Percentiles rank a stretch among this genome's conserved stretches.
These are phyloP conservation scores for Fonsecaea erecta DNA, from an alignment of 2,329 filamentous ascomycete species.

Conservation along the genomic window DNA sequence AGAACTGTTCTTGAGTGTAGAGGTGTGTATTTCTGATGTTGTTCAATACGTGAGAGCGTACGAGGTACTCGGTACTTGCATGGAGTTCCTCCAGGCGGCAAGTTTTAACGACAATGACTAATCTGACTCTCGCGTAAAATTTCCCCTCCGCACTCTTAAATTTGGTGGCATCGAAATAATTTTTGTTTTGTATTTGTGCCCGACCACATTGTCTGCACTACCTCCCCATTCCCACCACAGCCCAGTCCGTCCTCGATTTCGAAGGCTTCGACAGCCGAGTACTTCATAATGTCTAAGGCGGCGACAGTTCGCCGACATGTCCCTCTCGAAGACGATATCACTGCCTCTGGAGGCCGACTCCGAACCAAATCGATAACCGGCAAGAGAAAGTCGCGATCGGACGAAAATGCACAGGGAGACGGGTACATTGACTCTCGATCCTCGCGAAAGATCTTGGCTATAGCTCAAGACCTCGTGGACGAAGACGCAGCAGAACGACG, in stretches of 20 bases:
- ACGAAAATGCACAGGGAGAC: constrained; percentile 63
- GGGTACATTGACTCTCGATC: constrained; percentile 85
- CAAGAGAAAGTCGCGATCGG: constrained; percentile 63
- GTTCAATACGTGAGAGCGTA: too few relatives aligned
- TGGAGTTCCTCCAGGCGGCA: not conserved
- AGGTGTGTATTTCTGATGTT: not conserved
- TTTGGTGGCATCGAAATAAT: constrained; percentile 9
- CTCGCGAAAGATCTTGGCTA: constrained; percentile 83
- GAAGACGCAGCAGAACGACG: constrained; percentile 68
- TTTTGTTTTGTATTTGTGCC: not conserved
- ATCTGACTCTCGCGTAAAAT: constrained; percentile 22
- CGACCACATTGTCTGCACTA: not conserved
- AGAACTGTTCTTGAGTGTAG: not conserved
- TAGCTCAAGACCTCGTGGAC: constrained; percentile 85
- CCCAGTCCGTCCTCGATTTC: not conserved
- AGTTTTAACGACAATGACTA: constrained; percentile 24
- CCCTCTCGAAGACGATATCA: constrained; percentile 85
- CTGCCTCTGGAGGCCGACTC: constrained; percentile 66
- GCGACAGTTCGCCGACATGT: constrained; percentile 70
- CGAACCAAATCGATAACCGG: constrained; percentile 76
- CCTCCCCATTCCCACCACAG: too few relatives aligned
- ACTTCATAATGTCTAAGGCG: constrained; percentile 30
- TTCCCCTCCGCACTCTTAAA: constrained; percentile 9
- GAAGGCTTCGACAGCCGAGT: not conserved
- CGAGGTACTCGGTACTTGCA: not conserved